phyloP scores from a whole-genome alignment of 805 yeast species.

The Brettanomyces nanus region DNA sequence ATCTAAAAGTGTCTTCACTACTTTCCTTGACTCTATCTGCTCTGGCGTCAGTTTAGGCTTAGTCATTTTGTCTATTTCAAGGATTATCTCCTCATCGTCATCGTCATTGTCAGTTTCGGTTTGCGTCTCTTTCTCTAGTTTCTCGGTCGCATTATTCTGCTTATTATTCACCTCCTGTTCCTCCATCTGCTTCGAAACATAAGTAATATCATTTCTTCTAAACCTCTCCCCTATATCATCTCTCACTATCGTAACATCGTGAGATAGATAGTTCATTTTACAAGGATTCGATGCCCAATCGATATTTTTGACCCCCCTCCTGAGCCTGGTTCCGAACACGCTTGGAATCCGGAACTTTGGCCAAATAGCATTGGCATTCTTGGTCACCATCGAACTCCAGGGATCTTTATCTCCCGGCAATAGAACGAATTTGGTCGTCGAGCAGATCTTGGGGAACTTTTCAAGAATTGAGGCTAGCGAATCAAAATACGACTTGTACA shows the following conservation, averaged over 20 bases:
- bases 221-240: slow-evolving; percentile 69
- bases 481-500: slow-evolving; percentile 65
- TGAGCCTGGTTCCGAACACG: slow-evolving; percentile 61
- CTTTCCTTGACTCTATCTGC: slow-evolving; percentile 52
- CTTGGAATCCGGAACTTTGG: slow-evolving; percentile 72
- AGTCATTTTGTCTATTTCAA: slow-evolving; percentile 21
- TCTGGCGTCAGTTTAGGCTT: slow-evolving; percentile 31
- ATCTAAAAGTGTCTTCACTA: slow-evolving; percentile 74
- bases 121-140: slow-evolving; percentile 5
- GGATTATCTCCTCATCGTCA: slow-evolving; percentile 15
- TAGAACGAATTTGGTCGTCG: slow-evolving; percentile 52
- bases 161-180: not conserved
- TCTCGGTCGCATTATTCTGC: slow-evolving; percentile 7
- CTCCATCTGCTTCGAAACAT: slow-evolving; percentile 32
- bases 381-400: slow-evolving; percentile 68
- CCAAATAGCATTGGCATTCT: slow-evolving; percentile 54
- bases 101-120: slow-evolving; percentile 7
- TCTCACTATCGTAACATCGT: slow-evolving; percentile 68
- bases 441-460: slow-evolving; percentile 45
- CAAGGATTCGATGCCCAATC: slow-evolving; percentile 72
- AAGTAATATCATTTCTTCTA: slow-evolving; percentile 57
- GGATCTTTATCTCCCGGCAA: slow-evolving; percentile 93
- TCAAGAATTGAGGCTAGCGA: slow-evolving; percentile 58
- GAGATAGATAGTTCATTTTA: slow-evolving; percentile 69
- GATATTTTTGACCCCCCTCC: slow-evolving; percentile 42